Base-by-base conservation (phyloP, 345 rosid species). In the Garcia nutans region DNA sequence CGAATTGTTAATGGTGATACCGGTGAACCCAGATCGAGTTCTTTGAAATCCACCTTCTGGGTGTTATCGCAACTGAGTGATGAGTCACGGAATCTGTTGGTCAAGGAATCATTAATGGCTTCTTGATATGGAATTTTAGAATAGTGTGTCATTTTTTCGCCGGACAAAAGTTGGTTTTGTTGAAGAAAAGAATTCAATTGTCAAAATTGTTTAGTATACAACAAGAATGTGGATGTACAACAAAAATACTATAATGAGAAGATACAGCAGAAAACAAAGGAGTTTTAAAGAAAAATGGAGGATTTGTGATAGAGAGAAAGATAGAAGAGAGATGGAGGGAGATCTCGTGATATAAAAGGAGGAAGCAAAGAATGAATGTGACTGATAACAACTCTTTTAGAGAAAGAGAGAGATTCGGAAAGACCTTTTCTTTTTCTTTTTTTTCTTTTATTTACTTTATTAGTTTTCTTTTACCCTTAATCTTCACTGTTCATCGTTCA, bases 11-110 rank as follows among this genome's bases (percentile, higher is more conserved):
- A 86, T 56, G 8, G 82, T 60, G 23, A 76, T 6, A 89, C 88
- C 1, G 99, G 99, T 10, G 99, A 96, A 65, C 95, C 97, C 74
- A 89, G 88, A 89, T 92, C 89, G 83, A 86, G 86, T 67, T 84
- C 89, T 26, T 93, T 89, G 76, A 72, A 88, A 86, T 92, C 97
- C 20, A 90, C 90, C 84, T 90, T 96, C 78, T 89, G 87, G 62
- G 75, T 69, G 65, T 90, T 92, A 70, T 47, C 23, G 10, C 20
- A 16, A 17, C 19, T 15, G n/a, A 85, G 82, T 66, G 71, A 84
- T 1, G 97, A 85, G 68, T 86, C 84, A 59, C 86, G 76, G 33
- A 86, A 81, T 69, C 84, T 87, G 76, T 82, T 81, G 70, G 85
- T 37, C 64, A 82, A 81, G 72, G 72, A 73, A 10, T 85, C 87